Evolutionary conservation across 805 yeast genomes (phyloP).

Genomic region (Ogataea angusta): DNA sequence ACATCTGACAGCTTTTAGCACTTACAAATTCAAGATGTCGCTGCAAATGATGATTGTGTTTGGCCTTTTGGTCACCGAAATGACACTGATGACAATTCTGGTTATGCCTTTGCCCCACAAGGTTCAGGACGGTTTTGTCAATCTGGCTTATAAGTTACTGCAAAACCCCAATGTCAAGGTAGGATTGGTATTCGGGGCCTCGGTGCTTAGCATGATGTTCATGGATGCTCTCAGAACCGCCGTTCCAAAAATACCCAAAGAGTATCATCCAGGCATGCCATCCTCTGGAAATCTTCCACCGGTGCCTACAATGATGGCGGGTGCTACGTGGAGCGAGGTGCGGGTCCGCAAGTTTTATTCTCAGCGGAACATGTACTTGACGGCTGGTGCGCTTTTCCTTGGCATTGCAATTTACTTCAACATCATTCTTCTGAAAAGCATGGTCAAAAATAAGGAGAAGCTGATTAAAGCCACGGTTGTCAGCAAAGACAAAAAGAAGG

Average conservation of each 20-base stretch:
- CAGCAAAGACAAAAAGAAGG: conserved; percentile 41
- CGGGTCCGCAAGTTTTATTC: conserved; percentile 50
- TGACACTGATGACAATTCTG: conserved; percentile 40
- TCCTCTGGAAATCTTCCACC: conserved; percentile 2
- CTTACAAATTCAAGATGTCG: conserved; percentile 22
- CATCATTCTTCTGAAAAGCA: conserved; percentile 40
- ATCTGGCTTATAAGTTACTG: conserved; percentile 29
- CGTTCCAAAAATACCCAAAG: conserved; percentile 16
- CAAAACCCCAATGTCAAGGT: conserved; percentile 39
- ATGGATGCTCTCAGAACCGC: conserved; percentile 40
- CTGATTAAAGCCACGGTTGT: conserved; percentile 15
- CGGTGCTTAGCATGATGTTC: conserved; percentile 43
- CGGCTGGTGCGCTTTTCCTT: conserved; percentile 52
- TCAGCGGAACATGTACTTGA: conserved; percentile 55
- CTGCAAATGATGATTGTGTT: conserved; percentile 36
- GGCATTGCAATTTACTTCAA: conserved; percentile 44
- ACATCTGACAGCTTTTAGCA: background rate
- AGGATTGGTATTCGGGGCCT: conserved; percentile 38
- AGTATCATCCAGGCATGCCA: conserved; percentile 6
- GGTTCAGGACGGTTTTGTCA: conserved; percentile 38
- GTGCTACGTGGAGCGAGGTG: conserved; percentile 24
- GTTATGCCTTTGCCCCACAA: conserved; percentile 50
- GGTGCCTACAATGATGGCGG: conserved; percentile 12
- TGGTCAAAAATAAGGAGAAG: conserved; percentile 36
- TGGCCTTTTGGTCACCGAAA: conserved; percentile 41